A percentile compares a stretch with the other conserved stretches of the same genome.
These are phyloP conservation scores for Chamaenerion angustifolium DNA, from an alignment of 345 rosid genomes.

Conservation along the genomic window DNA sequence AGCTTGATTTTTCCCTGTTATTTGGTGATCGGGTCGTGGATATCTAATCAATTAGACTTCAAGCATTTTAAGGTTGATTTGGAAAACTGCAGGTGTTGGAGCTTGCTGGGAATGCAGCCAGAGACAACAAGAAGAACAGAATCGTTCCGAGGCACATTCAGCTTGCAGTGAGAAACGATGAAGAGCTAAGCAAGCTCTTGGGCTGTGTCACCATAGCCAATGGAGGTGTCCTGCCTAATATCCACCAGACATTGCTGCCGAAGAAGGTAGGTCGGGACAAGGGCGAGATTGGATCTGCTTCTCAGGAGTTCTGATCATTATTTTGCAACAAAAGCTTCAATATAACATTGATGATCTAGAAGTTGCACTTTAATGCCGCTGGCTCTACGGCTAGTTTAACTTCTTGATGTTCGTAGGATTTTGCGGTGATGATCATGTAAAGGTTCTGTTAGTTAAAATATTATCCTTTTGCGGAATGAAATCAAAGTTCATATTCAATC, in stretches of 20 bases:
- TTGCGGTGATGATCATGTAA: background rate
- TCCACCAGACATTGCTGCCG: slow-evolving; percentile 53
- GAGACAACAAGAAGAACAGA: slow-evolving; percentile 64
- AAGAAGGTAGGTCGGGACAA: slow-evolving; percentile 41
- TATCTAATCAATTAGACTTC: no score
- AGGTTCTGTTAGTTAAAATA: background rate
- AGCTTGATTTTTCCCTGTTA: no score
- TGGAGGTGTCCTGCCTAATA: slow-evolving; percentile 66
- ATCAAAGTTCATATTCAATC: background rate
- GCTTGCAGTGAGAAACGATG: slow-evolving; percentile 65
- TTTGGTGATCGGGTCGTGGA: no score
- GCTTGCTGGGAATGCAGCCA: slow-evolving; percentile 69
- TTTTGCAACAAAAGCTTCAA: background rate
- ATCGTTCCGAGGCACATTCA: slow-evolving; percentile 70
- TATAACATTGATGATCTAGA: no score
- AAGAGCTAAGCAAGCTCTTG: slow-evolving; percentile 58
- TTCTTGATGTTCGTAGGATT: no score
- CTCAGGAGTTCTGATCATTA: slow-evolving; percentile 40
- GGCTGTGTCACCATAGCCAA: slow-evolving; percentile 64
- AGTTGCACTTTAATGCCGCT: no score
- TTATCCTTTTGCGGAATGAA: background rate
- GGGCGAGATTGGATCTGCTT: slow-evolving; percentile 56
- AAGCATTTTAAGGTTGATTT: background rate
- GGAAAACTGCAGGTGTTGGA: slow-evolving; percentile 43
- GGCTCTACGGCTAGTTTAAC: no score